Percentiles rank a stretch among this genome's conserved stretches.
phyloP scores from a whole-genome alignment of 1,139 yeast species.

The Geotrichum klebahnii region DNA sequence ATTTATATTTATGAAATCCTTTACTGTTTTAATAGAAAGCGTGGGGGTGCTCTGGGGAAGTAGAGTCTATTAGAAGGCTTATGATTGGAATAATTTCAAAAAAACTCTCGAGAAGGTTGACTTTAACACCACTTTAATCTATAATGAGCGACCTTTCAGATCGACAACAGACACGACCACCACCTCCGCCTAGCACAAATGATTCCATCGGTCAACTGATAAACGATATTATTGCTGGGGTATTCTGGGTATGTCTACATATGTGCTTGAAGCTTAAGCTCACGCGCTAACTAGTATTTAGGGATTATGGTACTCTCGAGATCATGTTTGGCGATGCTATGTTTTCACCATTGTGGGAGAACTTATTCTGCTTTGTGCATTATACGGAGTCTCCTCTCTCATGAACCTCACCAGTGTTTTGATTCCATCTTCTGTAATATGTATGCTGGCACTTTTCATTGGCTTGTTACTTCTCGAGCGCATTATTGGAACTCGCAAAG shows the following conservation, averaged over 20 bases:
- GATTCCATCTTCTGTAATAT: slow-evolving; percentile 73
- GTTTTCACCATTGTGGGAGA: slow-evolving; percentile 15
- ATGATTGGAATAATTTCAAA: too few species aligned
- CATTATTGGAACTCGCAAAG: slow-evolving; percentile 41
- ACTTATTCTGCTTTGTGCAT: slow-evolving; percentile 39
- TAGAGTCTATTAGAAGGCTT: too few species aligned
- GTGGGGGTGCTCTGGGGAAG: too few species aligned
- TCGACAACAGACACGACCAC: background rate
- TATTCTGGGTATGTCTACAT: slow-evolving; percentile 6
- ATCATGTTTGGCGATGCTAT: slow-evolving; percentile 14
- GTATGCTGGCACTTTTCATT: slow-evolving; percentile 62
- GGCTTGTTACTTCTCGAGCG: slow-evolving; percentile 43
- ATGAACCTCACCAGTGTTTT: slow-evolving; percentile 51
- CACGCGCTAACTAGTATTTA: background rate
- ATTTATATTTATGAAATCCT: too few species aligned
- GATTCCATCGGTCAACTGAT: background rate
- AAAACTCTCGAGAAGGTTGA: too few species aligned
- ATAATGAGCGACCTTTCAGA: too few species aligned
- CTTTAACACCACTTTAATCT: too few species aligned
- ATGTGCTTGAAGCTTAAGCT: too few species aligned
- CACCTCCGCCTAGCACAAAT: background rate
- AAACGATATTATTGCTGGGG: slow-evolving; percentile 1
- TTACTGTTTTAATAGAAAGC: too few species aligned
- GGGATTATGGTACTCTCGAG: slow-evolving; percentile 18
- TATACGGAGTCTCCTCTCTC: slow-evolving; percentile 62